These are phyloP conservation scores for Chalciporus chontae DNA, from an alignment of 768 basidiomycete genomes.

Conservation along the genomic window DNA sequence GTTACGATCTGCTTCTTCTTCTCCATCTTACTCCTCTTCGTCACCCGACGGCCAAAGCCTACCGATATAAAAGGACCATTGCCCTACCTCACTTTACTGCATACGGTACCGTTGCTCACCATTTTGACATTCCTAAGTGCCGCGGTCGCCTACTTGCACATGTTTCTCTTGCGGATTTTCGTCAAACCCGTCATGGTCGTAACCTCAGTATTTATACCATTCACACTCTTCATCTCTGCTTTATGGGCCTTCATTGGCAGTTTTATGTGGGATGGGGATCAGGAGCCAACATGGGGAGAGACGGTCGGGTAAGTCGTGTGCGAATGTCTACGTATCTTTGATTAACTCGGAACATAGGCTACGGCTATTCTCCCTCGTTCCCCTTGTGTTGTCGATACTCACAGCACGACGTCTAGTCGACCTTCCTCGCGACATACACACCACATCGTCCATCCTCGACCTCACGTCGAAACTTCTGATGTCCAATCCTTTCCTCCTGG, in stretches of 20 bases:
- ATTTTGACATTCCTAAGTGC: conserved; percentile 72
- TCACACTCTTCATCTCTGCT: conserved; percentile 68
- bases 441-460: conserved; percentile 52
- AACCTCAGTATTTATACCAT: conserved; percentile 74
- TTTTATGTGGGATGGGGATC: conserved; percentile 55
- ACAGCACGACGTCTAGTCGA: conserved; percentile 70
- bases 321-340: not conserved
- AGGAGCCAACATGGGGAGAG: conserved; percentile 76
- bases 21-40: conserved; percentile 62
- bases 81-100: conserved; percentile 70
- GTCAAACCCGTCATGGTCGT: conserved; percentile 80
- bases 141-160: conserved; percentile 65
- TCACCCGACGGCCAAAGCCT: conserved; percentile 41
- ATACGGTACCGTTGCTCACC: conserved; percentile 73
- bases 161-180: conserved; percentile 74
- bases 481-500: conserved; percentile 69
- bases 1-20: conserved; percentile 59
- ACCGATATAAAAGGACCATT: conserved; percentile 19
- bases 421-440: conserved; percentile 68
- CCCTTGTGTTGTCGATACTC: conserved; percentile 63
- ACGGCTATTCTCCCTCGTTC: conserved; percentile 74
- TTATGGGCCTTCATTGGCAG: conserved; percentile 82
- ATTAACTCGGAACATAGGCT: conserved; percentile 15
- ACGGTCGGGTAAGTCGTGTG: conserved; percentile 60
- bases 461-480: conserved; percentile 70